Evolutionary conservation across 129 eudicot species (phyloP), one percentile per base, ranked within the genome.

Genomic region (Saposhnikovia divaricata): DNA sequence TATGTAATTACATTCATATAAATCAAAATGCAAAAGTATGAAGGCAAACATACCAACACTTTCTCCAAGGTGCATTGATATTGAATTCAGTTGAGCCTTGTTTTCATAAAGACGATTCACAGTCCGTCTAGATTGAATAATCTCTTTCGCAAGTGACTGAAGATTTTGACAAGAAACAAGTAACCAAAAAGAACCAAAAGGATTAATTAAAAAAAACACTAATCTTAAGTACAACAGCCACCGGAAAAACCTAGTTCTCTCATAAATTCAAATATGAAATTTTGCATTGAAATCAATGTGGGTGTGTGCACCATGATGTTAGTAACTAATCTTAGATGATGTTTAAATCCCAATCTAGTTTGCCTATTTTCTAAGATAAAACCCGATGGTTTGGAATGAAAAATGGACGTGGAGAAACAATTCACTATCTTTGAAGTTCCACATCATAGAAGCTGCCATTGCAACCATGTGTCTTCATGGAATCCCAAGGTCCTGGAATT

Each of bases 61-160:
- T 89, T 95, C 98, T 55, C 98, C 98, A 39, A 95, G 92, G 90
- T 95, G 98, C 98, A 95, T 95, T 48, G 98, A 95, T 86, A 95
- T 92, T 15, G 98, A 95, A 85, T 95, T 95, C 84, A 95, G 81
- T 80, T 95, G 98, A 25, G 98, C 98, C 87, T 92, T 95, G 84
- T 95, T 95, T 84, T 95, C 98, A 79, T 95, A 85, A 66, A 95
- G 93, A 68, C 98, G 98, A 80, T 95, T 92, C 85, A 95, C 97
- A 81, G 97, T 92, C 85, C 82, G 87, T 65, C 96, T 92, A 61
- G 98, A 95, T 74, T 84, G 85, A 91, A 95, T 96, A 53, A 95
- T 78, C 83, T 95, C 98, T 87, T 82, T 92, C 18, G 98, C 98
- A 72, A 95, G 97, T 78, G 97, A 76, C 98, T 95, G 90, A 85